A percentile compares a stretch with the other conserved stretches of the same genome.
Evolutionary conservation across 2,329 filamentous ascomycete genomes (phyloP).

Genomic region (Pseudofabraea citricarpa): DNA sequence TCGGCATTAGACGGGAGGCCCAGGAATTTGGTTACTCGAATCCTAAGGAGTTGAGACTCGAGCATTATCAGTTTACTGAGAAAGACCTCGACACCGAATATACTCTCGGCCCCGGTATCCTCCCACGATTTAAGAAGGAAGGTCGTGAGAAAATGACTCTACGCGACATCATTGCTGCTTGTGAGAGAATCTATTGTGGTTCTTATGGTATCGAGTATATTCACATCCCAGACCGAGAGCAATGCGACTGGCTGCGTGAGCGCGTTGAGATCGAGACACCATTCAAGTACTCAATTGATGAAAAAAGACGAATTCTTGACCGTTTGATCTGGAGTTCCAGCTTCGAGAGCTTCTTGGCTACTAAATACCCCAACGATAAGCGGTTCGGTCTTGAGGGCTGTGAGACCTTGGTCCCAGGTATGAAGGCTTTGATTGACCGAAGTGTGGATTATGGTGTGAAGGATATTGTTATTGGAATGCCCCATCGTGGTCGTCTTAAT

Average conservation of each 20-base stretch:
- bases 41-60: constrained; percentile 87
- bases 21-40: constrained; percentile 80
- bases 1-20: constrained; percentile 84
- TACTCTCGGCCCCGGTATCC: constrained; percentile 85
- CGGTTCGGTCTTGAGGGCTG: constrained; percentile 97
- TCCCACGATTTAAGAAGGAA: constrained; percentile 88
- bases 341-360: constrained; percentile 92
- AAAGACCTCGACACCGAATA: constrained; percentile 92
- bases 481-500: constrained; percentile 96
- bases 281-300: constrained; percentile 96
- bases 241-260: constrained; percentile 97
- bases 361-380: constrained; percentile 99
- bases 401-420: constrained; percentile 93
- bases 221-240: constrained; percentile 93
- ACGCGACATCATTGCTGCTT: constrained; percentile 86
- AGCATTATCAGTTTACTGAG: constrained; percentile 93
- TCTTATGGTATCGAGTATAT: constrained; percentile 99
- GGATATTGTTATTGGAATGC: constrained; percentile 99
- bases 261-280: constrained; percentile 89
- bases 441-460: constrained; percentile 98
- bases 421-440: constrained; percentile 98
- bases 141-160: constrained; percentile 93
- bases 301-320: constrained; percentile 96
- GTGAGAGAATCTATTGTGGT: constrained; percentile 94
- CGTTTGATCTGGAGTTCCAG: constrained; percentile 98